Evolutionary conservation across 1,284 basidiomycete genomes (phyloP).

Genomic region (Leccinum subrobustum): DNA sequence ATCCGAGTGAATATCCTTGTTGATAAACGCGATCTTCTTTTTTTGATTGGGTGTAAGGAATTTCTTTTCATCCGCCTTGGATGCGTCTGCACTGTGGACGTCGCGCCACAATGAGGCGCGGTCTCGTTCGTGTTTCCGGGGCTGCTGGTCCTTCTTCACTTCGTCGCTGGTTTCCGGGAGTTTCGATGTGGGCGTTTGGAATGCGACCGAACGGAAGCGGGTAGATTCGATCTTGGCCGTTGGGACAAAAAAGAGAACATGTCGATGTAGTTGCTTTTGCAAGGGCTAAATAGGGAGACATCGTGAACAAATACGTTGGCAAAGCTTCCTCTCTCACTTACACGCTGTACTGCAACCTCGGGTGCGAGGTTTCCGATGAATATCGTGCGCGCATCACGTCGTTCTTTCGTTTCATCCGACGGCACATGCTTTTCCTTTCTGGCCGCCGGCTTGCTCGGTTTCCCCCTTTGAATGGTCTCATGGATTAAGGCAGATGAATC

Average conservation of each 20-base stretch:
- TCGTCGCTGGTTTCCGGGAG: slow-evolving; percentile 45
- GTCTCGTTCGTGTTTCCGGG: slow-evolving; percentile 53
- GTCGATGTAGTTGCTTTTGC: slow-evolving; percentile 67
- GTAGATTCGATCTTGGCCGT: slow-evolving; percentile 81
- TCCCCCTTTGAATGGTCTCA: slow-evolving; percentile 34
- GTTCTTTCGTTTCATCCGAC: slow-evolving; percentile 64
- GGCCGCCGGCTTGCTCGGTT: slow-evolving; percentile 10
- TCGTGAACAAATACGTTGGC: slow-evolving; percentile 4
- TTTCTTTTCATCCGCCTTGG: slow-evolving; percentile 53
- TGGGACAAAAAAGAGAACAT: slow-evolving; percentile 70
- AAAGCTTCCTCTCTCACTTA: slow-evolving; percentile 34
- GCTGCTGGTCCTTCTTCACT: slow-evolving; percentile 33
- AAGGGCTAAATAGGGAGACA: slow-evolving; percentile 41
- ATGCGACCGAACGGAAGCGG: slow-evolving; percentile 90
- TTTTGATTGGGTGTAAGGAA: slow-evolving; percentile 85
- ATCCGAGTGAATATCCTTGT: slow-evolving; percentile 79
- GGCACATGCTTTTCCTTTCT: slow-evolving; percentile 50
- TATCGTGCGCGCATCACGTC: slow-evolving; percentile 79
- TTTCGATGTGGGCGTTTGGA: slow-evolving; percentile 74
- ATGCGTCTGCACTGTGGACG: slow-evolving; percentile 44
- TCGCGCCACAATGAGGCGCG: slow-evolving; percentile 71
- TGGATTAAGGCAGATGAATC: slow-evolving; percentile 30
- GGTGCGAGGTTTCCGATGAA: slow-evolving; percentile 92
- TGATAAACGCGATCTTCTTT: slow-evolving; percentile 94
- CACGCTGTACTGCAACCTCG: slow-evolving; percentile 75